Base-by-base conservation (phyloP, 345 rosid genomes). In the Clarkia xantiana region DNA sequence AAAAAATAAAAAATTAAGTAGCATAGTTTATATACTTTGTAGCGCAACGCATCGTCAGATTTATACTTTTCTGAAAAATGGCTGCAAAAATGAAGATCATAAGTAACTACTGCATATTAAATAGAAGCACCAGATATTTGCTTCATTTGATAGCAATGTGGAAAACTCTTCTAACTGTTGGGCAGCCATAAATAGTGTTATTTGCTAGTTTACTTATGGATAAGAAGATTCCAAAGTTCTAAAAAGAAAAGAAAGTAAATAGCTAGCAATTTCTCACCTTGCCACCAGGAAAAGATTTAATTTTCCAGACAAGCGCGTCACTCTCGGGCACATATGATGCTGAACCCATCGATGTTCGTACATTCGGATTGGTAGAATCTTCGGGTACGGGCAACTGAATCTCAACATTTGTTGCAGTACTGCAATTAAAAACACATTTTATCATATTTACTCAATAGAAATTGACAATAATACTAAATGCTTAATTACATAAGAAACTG, bases 281-380 rank as follows among this genome's bases (percentile, higher is more conserved):
- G 58, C 78, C 80, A 53, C 94, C 82, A 38, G 88, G 79, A 71
- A 80, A 80, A 23, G 88, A 80, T 68, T 71, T 78, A 55, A 78
- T 84, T 70, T 80, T 83, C 93, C 87, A 83, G 59, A 77, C 42
- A 2, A 83, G 62, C 10, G 88, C 80, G 57, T 80, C 87, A 47
- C 60, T 72, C 76, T 80, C 88, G 20, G 94, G 88, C 3, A 76
- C 82, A 65, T 80, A 85, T 14, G 90, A 38, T 1, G 97, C 94
- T 61, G 94, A 85, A 14, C 97, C 97, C 79, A 89, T 80, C 53
- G 90, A 82, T 51, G 97, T 89, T 57, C 94, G 73, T 17, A 85
- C 67, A 49, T 75, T 80, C 49, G 94, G 95, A 73, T 81, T 89
- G 34, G 95, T 76, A 69, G 90, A 84, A 75, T 89, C 95, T 50